Base-by-base conservation (phyloP, 371 early-diverging fungal genomes). In the Antonospora locustae region DNA sequence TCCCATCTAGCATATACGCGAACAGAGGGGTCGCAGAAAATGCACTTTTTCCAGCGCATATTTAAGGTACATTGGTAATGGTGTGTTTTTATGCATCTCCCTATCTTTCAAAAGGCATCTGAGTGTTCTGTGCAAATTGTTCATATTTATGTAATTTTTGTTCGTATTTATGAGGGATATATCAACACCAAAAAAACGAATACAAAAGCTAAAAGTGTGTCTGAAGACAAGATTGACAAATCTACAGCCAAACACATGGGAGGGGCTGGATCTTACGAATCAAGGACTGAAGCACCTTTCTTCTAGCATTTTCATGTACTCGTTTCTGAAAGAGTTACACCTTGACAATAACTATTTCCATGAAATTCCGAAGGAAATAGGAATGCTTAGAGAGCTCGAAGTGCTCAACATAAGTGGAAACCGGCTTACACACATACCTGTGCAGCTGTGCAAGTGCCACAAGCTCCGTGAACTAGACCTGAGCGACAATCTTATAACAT, bases 401-500 rank as follows among this genome's bases (percentile, higher is more conserved):
- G 48, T 60, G 14, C 28, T 75, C 23, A 68, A 72, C 53, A 46
- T 72, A 5, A 46, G 53, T 71, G 88, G 86, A 19, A 97, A 97
- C 74, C 80, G 83, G 67, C 77, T 97, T 9, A 78, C 79, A 20
- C 49, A 72, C 9, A 59, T 97, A 2, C 96, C 96, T 11, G 76
- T 84, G 12, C 92, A 93, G 62, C 67, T 95, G 1, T 91, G 94
- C 0, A 75, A 85, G 69, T 67, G 92, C 25, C 77, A 80, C 24
- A 78, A 78, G 20, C 77, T 97, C 7, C 76, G 78, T 66, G 90
- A 91, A 61, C 76, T 97, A 23, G 64, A 86, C 47, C 58, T 90
- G 36, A 90, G 87, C 71, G 90, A 94, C 72, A 97, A 97, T 66
- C 77, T 81, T 47, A 70, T 97, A 20, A 76, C 81, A 4, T 80